Evolutionary conservation across 331 rosid species (phyloP), one percentile per base, ranked within the genome.

Genomic region (Pyracantha coccinea): DNA sequence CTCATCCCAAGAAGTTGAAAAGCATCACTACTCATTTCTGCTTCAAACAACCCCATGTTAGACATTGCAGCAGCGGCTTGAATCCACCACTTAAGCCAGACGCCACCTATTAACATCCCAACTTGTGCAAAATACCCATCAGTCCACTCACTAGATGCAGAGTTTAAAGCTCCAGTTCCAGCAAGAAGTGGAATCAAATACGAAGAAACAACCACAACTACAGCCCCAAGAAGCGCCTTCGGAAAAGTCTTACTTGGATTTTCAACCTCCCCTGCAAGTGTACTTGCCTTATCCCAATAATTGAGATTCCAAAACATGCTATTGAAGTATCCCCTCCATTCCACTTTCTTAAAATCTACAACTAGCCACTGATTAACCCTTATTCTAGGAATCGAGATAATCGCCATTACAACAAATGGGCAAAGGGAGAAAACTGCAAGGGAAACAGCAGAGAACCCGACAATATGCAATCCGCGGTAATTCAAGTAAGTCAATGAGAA

Each of bases 211-310:
- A 92, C 96, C 87, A 92, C 77, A 77, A 90, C 65, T 21, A 92
- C 83, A 52, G 89, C 96, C 71, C 91, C 96, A 47, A 81, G 17
- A 74, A 92, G 93, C 6, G 96, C 97, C 80, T 80, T 88, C 0
- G 96, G 98, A 65, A 90, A 90, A 0, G 91, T 89, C 74, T 82
- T 78, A 29, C 89, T 86, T 0, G 98, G 94, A 83, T 88, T 83
- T 17, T 92, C 88, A 71, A 90, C 89, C 86, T 92, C 98, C n/a
- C 96, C 96, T 0, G 94, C 94, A 66, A 92, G 84, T 2, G 96
- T 90, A 79, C 96, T 92, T 23, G 94, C 96, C 77, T 92, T 92
- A 31, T 92, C 97, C 97, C 97, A 92, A 38, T 90, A 92, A 57
- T 92, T 92, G 77, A 92, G 63, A 70, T 92, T 92, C 97, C 97